A percentile compares a stretch with the other conserved stretches of the same genome.
Evolutionary conservation across 768 basidiomycete species (phyloP).

Genomic region (Suillus placidus): DNA sequence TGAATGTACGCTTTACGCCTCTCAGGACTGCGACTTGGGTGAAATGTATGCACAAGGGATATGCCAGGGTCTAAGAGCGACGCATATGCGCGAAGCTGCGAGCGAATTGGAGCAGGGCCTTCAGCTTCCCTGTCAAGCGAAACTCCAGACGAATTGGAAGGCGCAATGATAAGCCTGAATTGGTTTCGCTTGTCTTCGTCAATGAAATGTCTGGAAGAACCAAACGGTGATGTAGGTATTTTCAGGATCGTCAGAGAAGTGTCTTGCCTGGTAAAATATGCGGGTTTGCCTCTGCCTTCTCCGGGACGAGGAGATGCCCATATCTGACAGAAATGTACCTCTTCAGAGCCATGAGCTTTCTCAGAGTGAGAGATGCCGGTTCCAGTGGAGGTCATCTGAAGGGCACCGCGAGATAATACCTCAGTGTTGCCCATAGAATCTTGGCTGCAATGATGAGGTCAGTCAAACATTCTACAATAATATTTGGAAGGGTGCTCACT

Average conservation of each 20-base stretch:
- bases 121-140: slow-evolving; percentile 59
- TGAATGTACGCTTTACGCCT: slow-evolving; percentile 78
- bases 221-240: background rate
- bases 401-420: slow-evolving; percentile 82
- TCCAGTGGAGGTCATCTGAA: slow-evolving; percentile 92
- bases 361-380: slow-evolving; percentile 89
- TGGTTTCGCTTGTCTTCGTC: slow-evolving; percentile 81
- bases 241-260: background rate
- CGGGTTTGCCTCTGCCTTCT: slow-evolving; percentile 45
- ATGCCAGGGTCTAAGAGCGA: slow-evolving; percentile 65
- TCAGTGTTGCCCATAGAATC: slow-evolving; percentile 94
- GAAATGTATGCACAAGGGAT: slow-evolving; percentile 54
- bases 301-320: slow-evolving; percentile 56
- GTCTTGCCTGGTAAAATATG: slow-evolving; percentile 78
- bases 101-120: slow-evolving; percentile 84
- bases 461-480: background rate
- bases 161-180: slow-evolving; percentile 77
- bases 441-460: slow-evolving; percentile 48
- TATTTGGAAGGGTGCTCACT: slow-evolving; percentile 49
- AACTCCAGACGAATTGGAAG: slow-evolving; percentile 61
- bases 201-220: slow-evolving; percentile 58
- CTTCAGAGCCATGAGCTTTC: slow-evolving; percentile 50
- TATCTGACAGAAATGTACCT: slow-evolving; percentile 69
- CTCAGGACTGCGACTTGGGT: slow-evolving; percentile 30
- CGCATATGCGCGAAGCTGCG: slow-evolving; percentile 70